phyloP scores from a whole-genome alignment of 2,329 filamentous ascomycete genomes.

The Colletotrichum sp. region DNA sequence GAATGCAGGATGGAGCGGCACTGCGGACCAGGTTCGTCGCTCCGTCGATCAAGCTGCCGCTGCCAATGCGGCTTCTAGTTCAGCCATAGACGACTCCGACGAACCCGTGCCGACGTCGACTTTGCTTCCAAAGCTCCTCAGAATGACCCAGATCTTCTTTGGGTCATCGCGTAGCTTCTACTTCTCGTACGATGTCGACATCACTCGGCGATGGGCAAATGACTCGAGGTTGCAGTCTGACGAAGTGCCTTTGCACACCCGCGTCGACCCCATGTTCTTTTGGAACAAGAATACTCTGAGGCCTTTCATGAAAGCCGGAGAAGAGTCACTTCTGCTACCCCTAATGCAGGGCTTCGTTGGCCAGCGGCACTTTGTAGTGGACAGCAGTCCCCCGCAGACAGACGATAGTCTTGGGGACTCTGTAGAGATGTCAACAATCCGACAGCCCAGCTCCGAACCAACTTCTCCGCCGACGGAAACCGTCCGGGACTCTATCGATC shows the following conservation, averaged over 20 bases:
- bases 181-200: slow-evolving; percentile 93
- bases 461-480: slow-evolving; percentile 29
- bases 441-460: slow-evolving; percentile 30
- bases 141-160: slow-evolving; percentile 85
- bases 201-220: slow-evolving; percentile 70
- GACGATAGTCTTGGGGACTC: slow-evolving; percentile 52
- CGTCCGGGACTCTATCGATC: slow-evolving; percentile 38
- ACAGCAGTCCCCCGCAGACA: slow-evolving; percentile 61
- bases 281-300: slow-evolving; percentile 84
- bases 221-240: slow-evolving; percentile 44
- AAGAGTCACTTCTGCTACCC: slow-evolving; percentile 76
- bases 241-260: slow-evolving; percentile 69
- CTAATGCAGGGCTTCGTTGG: slow-evolving; percentile 95
- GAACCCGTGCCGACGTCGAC: slow-evolving; percentile 35
- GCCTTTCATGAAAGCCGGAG: slow-evolving; percentile 76
- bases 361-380: slow-evolving; percentile 80
- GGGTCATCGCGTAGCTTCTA: slow-evolving; percentile 85
- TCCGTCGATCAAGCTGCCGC: slow-evolving; percentile 17
- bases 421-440: slow-evolving; percentile 48
- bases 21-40: slow-evolving; percentile 23
- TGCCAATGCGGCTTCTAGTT: slow-evolving; percentile 25
- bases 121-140: slow-evolving; percentile 82
- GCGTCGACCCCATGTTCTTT: slow-evolving; percentile 82
- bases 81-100: slow-evolving; percentile 47
- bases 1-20: slow-evolving; percentile 69